A percentile compares a stretch with the other conserved stretches of the same genome.
phyloP scores from a whole-genome alignment of 768 basidiomycete genomes.

The Lentinula sp. region DNA sequence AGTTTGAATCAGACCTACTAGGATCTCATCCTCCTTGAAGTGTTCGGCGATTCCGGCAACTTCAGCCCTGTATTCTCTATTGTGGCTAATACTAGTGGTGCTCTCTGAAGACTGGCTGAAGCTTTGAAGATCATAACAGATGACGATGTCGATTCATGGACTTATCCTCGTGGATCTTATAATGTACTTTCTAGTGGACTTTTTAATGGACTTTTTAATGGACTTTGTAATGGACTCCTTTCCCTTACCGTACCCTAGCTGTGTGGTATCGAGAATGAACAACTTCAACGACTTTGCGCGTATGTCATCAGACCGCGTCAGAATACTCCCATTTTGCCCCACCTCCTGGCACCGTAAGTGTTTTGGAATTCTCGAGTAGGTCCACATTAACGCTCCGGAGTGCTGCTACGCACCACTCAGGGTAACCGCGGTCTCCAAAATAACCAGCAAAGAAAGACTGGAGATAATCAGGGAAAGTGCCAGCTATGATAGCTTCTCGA shows the following conservation, averaged over 20 bases:
- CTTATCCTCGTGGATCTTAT: not conserved
- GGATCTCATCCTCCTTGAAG: not conserved
- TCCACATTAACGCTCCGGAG: slow-evolving; percentile 80
- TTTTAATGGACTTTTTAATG: not conserved
- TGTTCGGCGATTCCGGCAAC: slow-evolving; percentile 3
- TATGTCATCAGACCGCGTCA: slow-evolving; percentile 14
- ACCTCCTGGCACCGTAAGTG: slow-evolving; percentile 49
- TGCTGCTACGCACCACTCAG: slow-evolving; percentile 86
- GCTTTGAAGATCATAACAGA: not conserved
- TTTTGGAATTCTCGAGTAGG: slow-evolving; percentile 49
- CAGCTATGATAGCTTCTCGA: slow-evolving; percentile 73
- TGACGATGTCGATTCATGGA: not conserved
- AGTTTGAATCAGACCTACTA: not conserved
- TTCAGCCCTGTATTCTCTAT: slow-evolving; percentile 1
- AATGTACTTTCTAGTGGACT: too few species aligned
- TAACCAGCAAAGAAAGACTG: slow-evolving; percentile 71
- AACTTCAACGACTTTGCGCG: not conserved
- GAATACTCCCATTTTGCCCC: slow-evolving; percentile 84
- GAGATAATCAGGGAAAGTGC: slow-evolving; percentile 75
- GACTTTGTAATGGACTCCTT: not conserved
- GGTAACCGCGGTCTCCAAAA: slow-evolving; percentile 74
- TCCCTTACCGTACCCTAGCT: not conserved
- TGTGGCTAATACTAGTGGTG: not conserved
- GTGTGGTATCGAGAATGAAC: not conserved
- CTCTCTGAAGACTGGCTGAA: not conserved